Evolutionary conservation across 352 stramenopile genomes (phyloP).

Genomic region (Thraustotheca clavata): DNA sequence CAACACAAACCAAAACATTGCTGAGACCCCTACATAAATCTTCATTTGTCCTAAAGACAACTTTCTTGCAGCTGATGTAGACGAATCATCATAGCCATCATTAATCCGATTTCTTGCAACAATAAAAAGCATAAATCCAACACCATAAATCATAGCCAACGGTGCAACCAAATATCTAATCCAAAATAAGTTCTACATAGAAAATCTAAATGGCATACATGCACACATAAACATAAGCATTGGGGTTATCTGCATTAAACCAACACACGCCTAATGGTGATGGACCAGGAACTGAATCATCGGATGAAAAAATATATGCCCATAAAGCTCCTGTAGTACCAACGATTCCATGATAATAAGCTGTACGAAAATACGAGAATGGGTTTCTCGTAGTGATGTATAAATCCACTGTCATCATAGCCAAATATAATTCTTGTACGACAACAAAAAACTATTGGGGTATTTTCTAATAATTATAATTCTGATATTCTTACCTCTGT

Average conservation of each 20-base stretch:
- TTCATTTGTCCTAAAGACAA: constrained; percentile 16
- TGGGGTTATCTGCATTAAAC: constrained; percentile 30
- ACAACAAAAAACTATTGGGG: constrained; percentile 63
- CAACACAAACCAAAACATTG: constrained; percentile 16
- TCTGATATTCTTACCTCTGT: not conserved
- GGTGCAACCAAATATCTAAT: constrained; percentile 17
- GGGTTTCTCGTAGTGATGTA: constrained; percentile 85
- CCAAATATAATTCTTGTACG: constrained; percentile 78
- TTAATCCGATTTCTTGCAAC: constrained; percentile 20
- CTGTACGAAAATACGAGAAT: constrained; percentile 62
- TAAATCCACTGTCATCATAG: constrained; percentile 75
- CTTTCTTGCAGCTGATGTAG: constrained; percentile 16
- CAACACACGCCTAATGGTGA: constrained; percentile 80
- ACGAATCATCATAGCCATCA: constrained; percentile 19
- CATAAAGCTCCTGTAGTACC: constrained; percentile 44
- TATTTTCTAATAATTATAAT: too few species aligned
- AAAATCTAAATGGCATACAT: constrained; percentile 13
- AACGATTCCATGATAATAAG: constrained; percentile 61
- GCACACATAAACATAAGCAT: constrained; percentile 17
- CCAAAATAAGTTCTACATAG: not conserved
- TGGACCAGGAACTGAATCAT: constrained; percentile 33
- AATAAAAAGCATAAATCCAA: constrained; percentile 22
- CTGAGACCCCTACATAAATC: constrained; percentile 11
- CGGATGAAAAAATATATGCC: constrained; percentile 40
- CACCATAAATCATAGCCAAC: constrained; percentile 13